Evolutionary conservation across 768 basidiomycete genomes (phyloP).

Genomic region (Termitomyces sp.): DNA sequence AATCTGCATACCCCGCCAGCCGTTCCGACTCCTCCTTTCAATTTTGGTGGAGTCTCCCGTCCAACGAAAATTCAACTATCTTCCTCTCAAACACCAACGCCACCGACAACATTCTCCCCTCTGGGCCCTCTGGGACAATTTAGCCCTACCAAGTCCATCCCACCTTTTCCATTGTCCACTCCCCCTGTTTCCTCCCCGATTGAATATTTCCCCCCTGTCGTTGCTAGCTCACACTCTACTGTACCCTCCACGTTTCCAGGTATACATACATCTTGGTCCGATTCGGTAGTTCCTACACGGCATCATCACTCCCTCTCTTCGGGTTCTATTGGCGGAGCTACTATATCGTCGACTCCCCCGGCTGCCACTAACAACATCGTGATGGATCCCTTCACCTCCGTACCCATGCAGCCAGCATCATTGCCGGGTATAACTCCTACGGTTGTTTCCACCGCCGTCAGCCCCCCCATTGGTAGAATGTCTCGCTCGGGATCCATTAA

Average conservation of each 20-base stretch:
- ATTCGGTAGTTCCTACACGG: slow-evolving; percentile 27
- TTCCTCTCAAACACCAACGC: slow-evolving; percentile 30
- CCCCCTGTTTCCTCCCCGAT: slow-evolving; percentile 15
- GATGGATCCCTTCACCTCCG: slow-evolving; percentile 14
- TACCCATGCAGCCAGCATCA: slow-evolving; percentile 17
- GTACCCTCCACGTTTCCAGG: slow-evolving; percentile 21
- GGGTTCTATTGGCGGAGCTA: slow-evolving; percentile 24
- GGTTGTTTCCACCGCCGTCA: slow-evolving; percentile 17
- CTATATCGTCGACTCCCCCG: slow-evolving; percentile 14
- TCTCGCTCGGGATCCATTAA: slow-evolving; percentile 54
- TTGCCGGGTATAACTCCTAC: slow-evolving; percentile 10
- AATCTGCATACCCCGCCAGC: slow-evolving; percentile 16
- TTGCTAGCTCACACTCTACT: slow-evolving; percentile 5
- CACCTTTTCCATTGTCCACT: slow-evolving; percentile 19
- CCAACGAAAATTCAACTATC: slow-evolving; percentile 19
- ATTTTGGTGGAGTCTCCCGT: slow-evolving; percentile 10
- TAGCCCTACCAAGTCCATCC: slow-evolving; percentile 15
- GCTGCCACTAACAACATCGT: slow-evolving; percentile 9
- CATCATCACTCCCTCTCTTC: slow-evolving; percentile 39
- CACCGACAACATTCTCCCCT: slow-evolving; percentile 24
- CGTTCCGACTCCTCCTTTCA: slow-evolving; percentile 9
- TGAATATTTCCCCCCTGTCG: slow-evolving; percentile 16
- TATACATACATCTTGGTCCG: slow-evolving; percentile 33
- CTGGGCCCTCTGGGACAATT: slow-evolving; percentile 21
- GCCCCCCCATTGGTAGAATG: slow-evolving; percentile 43